A percentile compares a stretch with the other conserved stretches of the same genome.
Evolutionary conservation across 768 basidiomycete species (phyloP).

Genomic region (Lactarius quietus): DNA sequence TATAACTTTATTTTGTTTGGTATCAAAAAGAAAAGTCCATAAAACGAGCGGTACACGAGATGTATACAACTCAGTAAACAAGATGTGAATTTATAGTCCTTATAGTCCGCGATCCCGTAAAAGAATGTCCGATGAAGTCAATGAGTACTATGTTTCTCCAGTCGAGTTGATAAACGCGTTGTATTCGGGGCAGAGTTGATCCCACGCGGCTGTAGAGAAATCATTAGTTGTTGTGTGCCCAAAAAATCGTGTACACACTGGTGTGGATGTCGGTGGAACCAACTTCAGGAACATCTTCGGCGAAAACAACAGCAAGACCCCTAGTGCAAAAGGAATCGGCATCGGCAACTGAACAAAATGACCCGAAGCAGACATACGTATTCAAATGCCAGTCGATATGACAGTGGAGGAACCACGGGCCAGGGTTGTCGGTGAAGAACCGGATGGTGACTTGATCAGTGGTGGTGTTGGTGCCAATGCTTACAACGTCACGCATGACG

Average conservation of each 20-base stretch:
- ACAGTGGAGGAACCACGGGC: slow-evolving; percentile 33
- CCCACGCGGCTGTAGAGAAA: slow-evolving; percentile 13
- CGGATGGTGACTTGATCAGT: slow-evolving; percentile 28
- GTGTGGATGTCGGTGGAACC: background rate
- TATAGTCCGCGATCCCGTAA: too few relatives aligned
- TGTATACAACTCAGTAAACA: background rate
- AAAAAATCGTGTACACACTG: slow-evolving; percentile 5
- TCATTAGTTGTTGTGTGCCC: background rate
- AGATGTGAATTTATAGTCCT: background rate
- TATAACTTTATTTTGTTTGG: background rate
- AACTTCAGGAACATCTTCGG: slow-evolving; percentile 20
- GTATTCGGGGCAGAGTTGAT: slow-evolving; percentile 20
- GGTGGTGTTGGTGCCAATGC: slow-evolving; percentile 15
- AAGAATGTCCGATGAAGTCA: background rate
- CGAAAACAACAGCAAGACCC: slow-evolving; percentile 25
- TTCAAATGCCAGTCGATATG: slow-evolving; percentile 35
- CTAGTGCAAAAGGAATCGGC: background rate
- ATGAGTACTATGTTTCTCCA: background rate
- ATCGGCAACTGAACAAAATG: background rate
- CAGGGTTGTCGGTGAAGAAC: slow-evolving; percentile 34
- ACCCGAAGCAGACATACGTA: background rate
- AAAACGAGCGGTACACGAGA: background rate
- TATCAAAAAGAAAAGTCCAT: background rate
- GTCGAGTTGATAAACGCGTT: slow-evolving; percentile 5
- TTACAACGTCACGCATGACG: slow-evolving; percentile 44